phyloP scores from a whole-genome alignment of 2,329 filamentous ascomycete genomes.

The Ophiostoma piceae region DNA sequence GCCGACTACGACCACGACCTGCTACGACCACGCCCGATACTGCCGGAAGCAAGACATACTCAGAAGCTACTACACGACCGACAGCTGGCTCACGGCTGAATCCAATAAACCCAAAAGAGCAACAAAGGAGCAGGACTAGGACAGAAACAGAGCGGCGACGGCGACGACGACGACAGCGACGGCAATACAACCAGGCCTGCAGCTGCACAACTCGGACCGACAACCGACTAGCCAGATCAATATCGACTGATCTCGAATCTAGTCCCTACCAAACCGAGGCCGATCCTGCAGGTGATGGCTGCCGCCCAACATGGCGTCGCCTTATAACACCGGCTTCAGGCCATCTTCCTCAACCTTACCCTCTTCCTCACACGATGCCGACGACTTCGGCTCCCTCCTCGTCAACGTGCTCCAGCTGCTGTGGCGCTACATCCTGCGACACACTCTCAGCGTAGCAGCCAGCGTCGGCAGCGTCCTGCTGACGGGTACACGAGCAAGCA shows the following conservation, averaged over 20 bases:
- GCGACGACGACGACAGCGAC: background rate
- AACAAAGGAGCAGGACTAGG: constrained; percentile 1
- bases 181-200: background rate
- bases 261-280: background rate
- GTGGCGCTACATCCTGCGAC: constrained; percentile 29
- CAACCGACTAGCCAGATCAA: background rate
- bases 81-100: background rate
- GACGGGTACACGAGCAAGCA: constrained; percentile 21
- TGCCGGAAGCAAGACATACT: background rate
- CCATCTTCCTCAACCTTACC: constrained; percentile 1
- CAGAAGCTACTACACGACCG: background rate
- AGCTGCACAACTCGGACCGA: constrained; percentile 3
- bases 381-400: constrained; percentile 35
- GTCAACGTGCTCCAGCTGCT: constrained; percentile 33
- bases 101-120: background rate
- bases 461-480: constrained; percentile 17
- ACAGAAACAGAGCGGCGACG: background rate
- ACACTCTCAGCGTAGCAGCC: background rate
- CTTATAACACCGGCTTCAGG: constrained; percentile 36
- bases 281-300: constrained; percentile 30
- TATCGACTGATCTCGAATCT: background rate
- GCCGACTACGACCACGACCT: background rate
- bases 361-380: constrained; percentile 28
- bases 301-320: constrained; percentile 36
- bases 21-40: background rate